phyloP scores from a whole-genome alignment of 768 basidiomycete genomes.

The Nidula microcarpa region DNA sequence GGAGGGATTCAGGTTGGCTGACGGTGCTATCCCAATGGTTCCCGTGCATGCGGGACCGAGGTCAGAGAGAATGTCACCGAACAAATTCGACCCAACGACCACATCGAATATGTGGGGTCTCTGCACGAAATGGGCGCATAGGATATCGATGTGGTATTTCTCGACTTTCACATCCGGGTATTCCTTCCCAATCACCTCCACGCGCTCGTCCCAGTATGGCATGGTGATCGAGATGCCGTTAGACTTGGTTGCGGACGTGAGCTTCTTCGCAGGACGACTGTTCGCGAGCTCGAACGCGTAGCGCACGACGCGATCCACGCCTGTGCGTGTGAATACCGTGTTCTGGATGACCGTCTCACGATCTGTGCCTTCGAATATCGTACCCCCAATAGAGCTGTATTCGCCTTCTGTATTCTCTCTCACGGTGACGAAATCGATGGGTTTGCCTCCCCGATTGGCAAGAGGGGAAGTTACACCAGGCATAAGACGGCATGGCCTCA shows the following conservation, averaged over 20 bases:
- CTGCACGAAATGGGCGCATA: slow-evolving; percentile 41
- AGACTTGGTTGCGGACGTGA: slow-evolving; percentile 52
- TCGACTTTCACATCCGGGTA: slow-evolving; percentile 48
- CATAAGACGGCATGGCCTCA: slow-evolving; percentile 46
- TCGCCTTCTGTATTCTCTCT: slow-evolving; percentile 58
- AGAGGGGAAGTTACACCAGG: slow-evolving; percentile 45
- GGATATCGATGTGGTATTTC: slow-evolving; percentile 49
- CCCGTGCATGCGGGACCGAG: slow-evolving; percentile 52
- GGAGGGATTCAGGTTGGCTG: slow-evolving; percentile 44
- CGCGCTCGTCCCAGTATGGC: slow-evolving; percentile 46
- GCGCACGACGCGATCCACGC: slow-evolving; percentile 44
- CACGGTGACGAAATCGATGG: slow-evolving; percentile 51
- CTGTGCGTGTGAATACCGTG: slow-evolving; percentile 46
- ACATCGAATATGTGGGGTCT: slow-evolving; percentile 53
- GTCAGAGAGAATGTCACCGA: slow-evolving; percentile 55
- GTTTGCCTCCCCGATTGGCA: slow-evolving; percentile 32
- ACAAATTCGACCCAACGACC: slow-evolving; percentile 52
- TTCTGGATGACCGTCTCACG: slow-evolving; percentile 40
- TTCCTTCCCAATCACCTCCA: slow-evolving; percentile 45
- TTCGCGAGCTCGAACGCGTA: slow-evolving; percentile 53
- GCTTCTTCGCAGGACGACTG: slow-evolving; percentile 41
- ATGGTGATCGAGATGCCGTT: slow-evolving; percentile 47
- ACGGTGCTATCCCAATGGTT: slow-evolving; percentile 54
- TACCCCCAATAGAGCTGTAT: slow-evolving; percentile 46
- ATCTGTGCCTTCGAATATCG: slow-evolving; percentile 36